phyloP scores from a whole-genome alignment of 106 monocot species.

The Amphibolis antarctica region DNA sequence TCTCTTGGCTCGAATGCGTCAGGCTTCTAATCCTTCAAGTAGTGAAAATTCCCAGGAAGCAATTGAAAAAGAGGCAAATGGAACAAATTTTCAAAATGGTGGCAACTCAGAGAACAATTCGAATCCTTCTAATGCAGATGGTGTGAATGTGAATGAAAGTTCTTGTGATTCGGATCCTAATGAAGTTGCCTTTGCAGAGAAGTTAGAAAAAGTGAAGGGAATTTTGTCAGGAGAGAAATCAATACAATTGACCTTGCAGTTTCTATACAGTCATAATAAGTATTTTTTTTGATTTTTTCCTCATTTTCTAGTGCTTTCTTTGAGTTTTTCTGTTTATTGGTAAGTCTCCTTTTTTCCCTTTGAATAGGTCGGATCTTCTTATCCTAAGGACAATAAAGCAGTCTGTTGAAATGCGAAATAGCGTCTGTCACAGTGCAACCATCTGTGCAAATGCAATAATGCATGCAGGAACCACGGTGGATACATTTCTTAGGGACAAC shows the following conservation, averaged over 20 bases:
- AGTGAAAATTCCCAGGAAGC: constrained; percentile 4
- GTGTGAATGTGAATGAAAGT: constrained; percentile 35
- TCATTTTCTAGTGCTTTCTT: no score
- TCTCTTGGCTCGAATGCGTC: constrained; percentile 23
- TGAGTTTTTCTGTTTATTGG: no score
- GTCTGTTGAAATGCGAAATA: constrained; percentile 97
- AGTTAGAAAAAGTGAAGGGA: constrained; percentile 59
- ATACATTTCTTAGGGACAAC: constrained; percentile 95
- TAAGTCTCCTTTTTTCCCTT: neutral
- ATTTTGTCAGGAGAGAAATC: constrained; percentile 90
- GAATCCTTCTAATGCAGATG: constrained; percentile 16
- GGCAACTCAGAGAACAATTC: constrained; percentile 5
- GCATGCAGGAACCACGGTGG: constrained; percentile 99
- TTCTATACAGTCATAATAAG: constrained; percentile 94
- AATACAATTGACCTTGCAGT: constrained; percentile 88
- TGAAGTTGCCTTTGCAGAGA: constrained; percentile 47
- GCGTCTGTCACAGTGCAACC: constrained; percentile 98
- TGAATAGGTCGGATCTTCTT: constrained; percentile 72
- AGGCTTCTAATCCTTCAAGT: constrained; percentile 11
- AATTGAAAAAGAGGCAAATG: constrained; percentile 11
- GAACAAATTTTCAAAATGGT: constrained; percentile 21
- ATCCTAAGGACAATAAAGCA: constrained; percentile 98
- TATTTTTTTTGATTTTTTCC: constrained; percentile 6
- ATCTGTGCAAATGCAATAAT: constrained; percentile 97
- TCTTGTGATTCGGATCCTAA: constrained; percentile 28